phyloP scores from a whole-genome alignment of 495 filamentous ascomycete species.

The Thermothielavioides terrestris region DNA sequence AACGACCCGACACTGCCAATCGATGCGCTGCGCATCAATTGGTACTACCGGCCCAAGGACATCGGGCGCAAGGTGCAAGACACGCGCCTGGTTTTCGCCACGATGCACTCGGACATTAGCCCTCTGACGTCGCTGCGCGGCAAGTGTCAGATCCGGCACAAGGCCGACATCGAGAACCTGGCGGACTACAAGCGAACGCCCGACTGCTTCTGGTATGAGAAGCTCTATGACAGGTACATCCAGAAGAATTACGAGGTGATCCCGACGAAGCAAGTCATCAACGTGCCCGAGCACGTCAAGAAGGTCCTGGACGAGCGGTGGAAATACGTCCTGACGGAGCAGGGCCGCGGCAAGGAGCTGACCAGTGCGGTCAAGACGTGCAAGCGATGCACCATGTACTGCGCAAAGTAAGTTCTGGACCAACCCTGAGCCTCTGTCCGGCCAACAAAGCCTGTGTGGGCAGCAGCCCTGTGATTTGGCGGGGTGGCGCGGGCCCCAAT shows the following conservation, averaged over 20 bases:
- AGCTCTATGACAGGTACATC: constrained; percentile 96
- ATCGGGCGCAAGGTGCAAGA: constrained; percentile 87
- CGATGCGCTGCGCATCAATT: constrained; percentile 87
- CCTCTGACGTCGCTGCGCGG: constrained; percentile 86
- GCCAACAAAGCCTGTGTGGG: neutral
- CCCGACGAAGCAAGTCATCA: constrained; percentile 84
- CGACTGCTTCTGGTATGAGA: constrained; percentile 94
- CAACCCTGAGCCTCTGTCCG: constrained; percentile 1
- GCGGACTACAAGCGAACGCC: constrained; percentile 73
- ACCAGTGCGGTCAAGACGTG: constrained; percentile 94
- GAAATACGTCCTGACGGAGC: constrained; percentile 90
- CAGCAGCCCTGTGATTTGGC: constrained; percentile 13
- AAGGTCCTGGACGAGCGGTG: constrained; percentile 90
- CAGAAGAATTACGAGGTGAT: constrained; percentile 96
- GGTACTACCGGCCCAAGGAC: constrained; percentile 95
- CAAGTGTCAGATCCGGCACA: constrained; percentile 82
- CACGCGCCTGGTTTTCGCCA: constrained; percentile 80
- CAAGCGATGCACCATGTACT: constrained; percentile 82
- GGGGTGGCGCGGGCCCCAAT: constrained; percentile 10
- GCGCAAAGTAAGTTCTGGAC: constrained; percentile 63
- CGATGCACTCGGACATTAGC: constrained; percentile 97
- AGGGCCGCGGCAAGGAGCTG: constrained; percentile 84
- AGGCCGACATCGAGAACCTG: constrained; percentile 72
- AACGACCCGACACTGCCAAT: constrained; percentile 65
- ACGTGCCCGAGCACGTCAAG: constrained; percentile 89